Conservation (phyloP, 352 stramenopile genomes). For the Pythium guiyangense region DNA sequence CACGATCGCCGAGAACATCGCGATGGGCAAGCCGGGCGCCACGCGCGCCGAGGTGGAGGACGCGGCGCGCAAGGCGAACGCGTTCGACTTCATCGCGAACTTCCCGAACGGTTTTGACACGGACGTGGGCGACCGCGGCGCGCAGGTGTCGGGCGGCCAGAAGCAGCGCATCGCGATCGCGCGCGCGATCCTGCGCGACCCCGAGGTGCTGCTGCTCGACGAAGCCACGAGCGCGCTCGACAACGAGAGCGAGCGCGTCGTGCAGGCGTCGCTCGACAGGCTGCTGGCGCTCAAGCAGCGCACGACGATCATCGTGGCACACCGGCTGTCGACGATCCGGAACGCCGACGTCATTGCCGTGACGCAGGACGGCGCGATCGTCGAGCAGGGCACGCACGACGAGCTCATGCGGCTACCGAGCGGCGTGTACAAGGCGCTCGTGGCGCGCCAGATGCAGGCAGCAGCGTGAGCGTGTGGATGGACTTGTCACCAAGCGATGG, state of each 20-base stretch:
- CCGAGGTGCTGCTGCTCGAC: too few species aligned
- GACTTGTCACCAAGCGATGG: background rate
- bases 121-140: too few species aligned
- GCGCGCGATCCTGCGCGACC: slow-evolving; percentile 78
- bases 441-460: slow-evolving; percentile 10
- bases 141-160: slow-evolving; percentile 1
- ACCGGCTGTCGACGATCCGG: slow-evolving; percentile 18
- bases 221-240: too few species aligned
- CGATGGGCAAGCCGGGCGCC: too few species aligned
- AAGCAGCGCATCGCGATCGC: slow-evolving; percentile 18
- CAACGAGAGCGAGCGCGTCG: too few species aligned
- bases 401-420: slow-evolving; percentile 26
- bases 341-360: slow-evolving; percentile 43
- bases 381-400: slow-evolving; percentile 34
- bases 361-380: slow-evolving; percentile 30
- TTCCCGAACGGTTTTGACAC: too few species aligned
- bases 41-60: too few species aligned
- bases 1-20: too few species aligned
- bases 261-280: too few species aligned
- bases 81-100: too few species aligned
- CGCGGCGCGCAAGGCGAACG: too few species aligned
- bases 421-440: slow-evolving; percentile 15
- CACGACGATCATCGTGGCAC: slow-evolving; percentile 40
- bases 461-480: background rate
- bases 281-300: slow-evolving; percentile 41